These are phyloP conservation scores for Trypanosoma vivax DNA, from an alignment of 208 protist species.

Conservation along the genomic window DNA sequence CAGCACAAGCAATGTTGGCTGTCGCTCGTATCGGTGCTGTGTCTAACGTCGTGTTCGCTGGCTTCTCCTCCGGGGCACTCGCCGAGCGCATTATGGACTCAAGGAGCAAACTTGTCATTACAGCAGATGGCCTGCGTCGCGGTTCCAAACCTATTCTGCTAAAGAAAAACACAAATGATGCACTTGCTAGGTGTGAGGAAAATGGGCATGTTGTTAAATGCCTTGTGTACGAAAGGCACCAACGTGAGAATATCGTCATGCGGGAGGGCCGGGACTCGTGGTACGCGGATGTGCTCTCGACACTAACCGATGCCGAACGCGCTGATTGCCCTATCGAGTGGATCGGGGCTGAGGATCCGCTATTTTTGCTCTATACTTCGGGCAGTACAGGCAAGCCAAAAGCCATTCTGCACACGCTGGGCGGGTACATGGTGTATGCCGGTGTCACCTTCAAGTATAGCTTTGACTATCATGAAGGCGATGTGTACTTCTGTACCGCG, in stretches of 20 bases:
- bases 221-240: conserved; percentile 53
- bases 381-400: conserved; percentile 97
- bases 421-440: conserved; percentile 93
- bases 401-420: conserved; percentile 92
- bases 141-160: conserved; percentile 87
- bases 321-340: conserved; percentile 73
- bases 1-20: conserved; percentile 92
- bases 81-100: conserved; percentile 55
- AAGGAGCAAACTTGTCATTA: conserved; percentile 63
- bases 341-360: conserved; percentile 92
- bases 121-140: conserved; percentile 70
- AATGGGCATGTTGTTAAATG: conserved; percentile 23
- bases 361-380: conserved; percentile 98
- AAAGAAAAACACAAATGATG: conserved; percentile 82
- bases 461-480: conserved; percentile 93
- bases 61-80: conserved; percentile 70
- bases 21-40: conserved; percentile 96
- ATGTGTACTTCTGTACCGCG: conserved; percentile 94
- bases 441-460: conserved; percentile 90
- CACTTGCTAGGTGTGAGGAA: conserved; percentile 36
- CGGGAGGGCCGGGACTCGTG: conserved; percentile 58
- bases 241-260: conserved; percentile 46
- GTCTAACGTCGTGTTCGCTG: conserved; percentile 76
- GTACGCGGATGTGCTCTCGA: conserved; percentile 45
- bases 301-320: conserved; percentile 23